Evolutionary conservation across 371 early-diverging fungal species (phyloP).

Genomic region (Zancudomyces culisetae): DNA sequence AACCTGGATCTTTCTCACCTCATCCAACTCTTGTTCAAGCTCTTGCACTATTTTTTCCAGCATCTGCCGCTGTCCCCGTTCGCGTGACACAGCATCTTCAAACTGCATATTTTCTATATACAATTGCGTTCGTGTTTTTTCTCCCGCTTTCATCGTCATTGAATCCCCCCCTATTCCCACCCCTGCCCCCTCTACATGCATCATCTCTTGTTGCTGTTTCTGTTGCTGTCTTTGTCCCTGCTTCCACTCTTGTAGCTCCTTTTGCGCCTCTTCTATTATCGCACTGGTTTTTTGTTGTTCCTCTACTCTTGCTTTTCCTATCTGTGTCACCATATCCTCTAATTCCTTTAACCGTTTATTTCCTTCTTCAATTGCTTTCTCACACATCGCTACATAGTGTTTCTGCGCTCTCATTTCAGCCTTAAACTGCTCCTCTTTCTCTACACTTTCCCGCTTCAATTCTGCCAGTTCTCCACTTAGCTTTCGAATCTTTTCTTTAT

Average conservation of each 20-base stretch:
- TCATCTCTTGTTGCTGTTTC: constrained; percentile 12
- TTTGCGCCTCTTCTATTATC: constrained; percentile 7
- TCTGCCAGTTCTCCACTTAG: constrained; percentile 24
- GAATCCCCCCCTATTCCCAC: constrained; percentile 30
- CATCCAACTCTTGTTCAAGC: constrained; percentile 32
- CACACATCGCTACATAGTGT: constrained; percentile 34
- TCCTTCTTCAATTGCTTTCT: constrained; percentile 27
- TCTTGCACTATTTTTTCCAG: constrained; percentile 34
- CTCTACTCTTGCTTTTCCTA: constrained; percentile 11
- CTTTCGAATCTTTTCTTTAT: constrained; percentile 8
- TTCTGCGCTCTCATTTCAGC: constrained; percentile 45
- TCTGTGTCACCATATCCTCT: constrained; percentile 17
- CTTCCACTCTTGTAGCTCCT: constrained; percentile 7
- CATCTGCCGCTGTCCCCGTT: constrained; percentile 25
- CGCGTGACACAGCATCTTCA: constrained; percentile 27
- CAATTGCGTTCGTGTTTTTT: constrained; percentile 38
- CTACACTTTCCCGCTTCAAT: constrained; percentile 26
- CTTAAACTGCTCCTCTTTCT: constrained; percentile 37
- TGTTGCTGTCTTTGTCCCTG: constrained; percentile 1
- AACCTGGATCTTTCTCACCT: constrained; percentile 27
- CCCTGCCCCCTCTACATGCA: constrained; percentile 12
- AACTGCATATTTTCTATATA: constrained; percentile 37
- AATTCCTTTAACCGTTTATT: constrained; percentile 28
- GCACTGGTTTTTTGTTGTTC: constrained; percentile 4
- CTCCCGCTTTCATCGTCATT: constrained; percentile 27